phyloP scores from a whole-genome alignment of 352 stramenopile species.

The Blastocystis sp. region DNA sequence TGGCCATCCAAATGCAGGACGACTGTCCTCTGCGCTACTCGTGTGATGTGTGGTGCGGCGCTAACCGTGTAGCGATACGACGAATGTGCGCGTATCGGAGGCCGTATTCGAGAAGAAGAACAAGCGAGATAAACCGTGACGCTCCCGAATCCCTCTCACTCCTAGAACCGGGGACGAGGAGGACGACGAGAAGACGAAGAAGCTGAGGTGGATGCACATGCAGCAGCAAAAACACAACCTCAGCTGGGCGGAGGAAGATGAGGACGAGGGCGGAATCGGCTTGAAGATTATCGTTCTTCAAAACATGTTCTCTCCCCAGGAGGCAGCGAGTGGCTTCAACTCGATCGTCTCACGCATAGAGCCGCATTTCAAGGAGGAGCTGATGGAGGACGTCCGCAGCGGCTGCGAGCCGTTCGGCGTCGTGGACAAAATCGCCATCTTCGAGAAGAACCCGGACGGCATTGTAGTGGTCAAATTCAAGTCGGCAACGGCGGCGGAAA shows the following conservation, averaged over 20 bases:
- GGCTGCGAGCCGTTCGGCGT: conserved; percentile 59
- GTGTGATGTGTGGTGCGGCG: neutral
- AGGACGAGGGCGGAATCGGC: conserved; percentile 20
- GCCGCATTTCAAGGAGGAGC: conserved; percentile 58
- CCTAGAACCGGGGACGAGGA: conserved; percentile 3
- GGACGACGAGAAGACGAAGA: conserved; percentile 73
- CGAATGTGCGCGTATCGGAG: conserved; percentile 49
- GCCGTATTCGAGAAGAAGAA: conserved; percentile 70
- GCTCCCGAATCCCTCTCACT: neutral
- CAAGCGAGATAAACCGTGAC: neutral
- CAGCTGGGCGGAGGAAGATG: conserved; percentile 62
- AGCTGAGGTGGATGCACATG: conserved; percentile 58
- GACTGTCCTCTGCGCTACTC: conserved; percentile 66
- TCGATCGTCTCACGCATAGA: neutral
- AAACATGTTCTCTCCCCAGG: conserved; percentile 69
- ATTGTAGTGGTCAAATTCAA: conserved; percentile 71
- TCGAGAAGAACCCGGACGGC: conserved; percentile 66
- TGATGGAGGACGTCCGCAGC: conserved; percentile 18
- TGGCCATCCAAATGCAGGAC: conserved; percentile 72
- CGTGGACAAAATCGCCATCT: conserved; percentile 61
- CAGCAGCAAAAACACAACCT: conserved; percentile 65
- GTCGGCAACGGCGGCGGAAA: conserved; percentile 25
- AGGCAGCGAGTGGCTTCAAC: conserved; percentile 8
- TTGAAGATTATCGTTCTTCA: conserved; percentile 68
- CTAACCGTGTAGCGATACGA: conserved; percentile 50